Evolutionary conservation across 495 filamentous ascomycete species (phyloP), one percentile per base, ranked within the genome.

Genomic region (Tetracladium setigerum): DNA sequence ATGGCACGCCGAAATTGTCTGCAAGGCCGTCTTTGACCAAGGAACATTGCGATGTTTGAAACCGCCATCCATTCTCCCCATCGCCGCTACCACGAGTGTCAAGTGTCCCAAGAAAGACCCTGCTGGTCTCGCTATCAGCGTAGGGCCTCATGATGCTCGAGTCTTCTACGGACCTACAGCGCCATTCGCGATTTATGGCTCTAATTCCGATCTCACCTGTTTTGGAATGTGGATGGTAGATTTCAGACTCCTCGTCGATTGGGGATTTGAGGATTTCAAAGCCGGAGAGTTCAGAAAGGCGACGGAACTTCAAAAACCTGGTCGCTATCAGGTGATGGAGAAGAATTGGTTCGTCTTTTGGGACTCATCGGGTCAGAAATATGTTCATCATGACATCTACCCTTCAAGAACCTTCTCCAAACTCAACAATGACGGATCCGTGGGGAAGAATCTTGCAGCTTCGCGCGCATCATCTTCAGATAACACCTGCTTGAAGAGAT

Each of bases 261-360:
- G 70, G 72, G 55, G 45, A 27, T 18, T 39, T 17, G 56, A 56
- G 22, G 27, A 41, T 13, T 47, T 54, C 9, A 31, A 40, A 0
- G 30, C 58, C 0, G 48, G 56, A 13, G 49, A 46, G 19, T 77
- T 74, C 48, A 50, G 53, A 1, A 33, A 44, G 13, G 64, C 59
- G 1, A 72, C 65, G 0, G 74, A 77, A 51, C 54, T 79, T 8
- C 66, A 67, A 30, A 64, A 74, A 1, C 73, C 72, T 2, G 32
- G 30, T 5, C 61, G 67, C 2, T 69, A 57, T 44, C 37, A 40
- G 5, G 22, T 52, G 7, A 33, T 77, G 4, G 74, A 79, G 57
- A 78, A 78, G 67, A 77, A 79, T 49, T 79, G 65, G 63, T 77
- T 79, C 34, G 18, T 73, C 8, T 79, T 77, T 59, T 78, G 76